phyloP scores from a whole-genome alignment of 2,329 filamentous ascomycete genomes.

The Cytospora leucostoma region DNA sequence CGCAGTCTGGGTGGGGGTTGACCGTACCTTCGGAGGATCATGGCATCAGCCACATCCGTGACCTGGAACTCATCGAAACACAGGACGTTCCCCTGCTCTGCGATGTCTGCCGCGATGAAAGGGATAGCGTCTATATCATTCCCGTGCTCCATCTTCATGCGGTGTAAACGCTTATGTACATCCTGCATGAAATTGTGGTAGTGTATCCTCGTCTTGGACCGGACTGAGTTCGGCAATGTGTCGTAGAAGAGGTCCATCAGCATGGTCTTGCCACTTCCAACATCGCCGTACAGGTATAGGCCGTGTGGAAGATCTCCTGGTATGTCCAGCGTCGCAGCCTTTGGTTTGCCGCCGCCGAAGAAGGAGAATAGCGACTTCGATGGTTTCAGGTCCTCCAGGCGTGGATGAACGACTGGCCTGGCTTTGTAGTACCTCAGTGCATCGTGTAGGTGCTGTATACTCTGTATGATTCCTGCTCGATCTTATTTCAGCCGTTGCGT shows the following conservation, averaged over 20 bases:
- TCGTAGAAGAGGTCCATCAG: constrained; percentile 98
- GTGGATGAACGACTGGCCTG: constrained; percentile 74
- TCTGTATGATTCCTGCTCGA: constrained; percentile 76
- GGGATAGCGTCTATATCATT: constrained; percentile 88
- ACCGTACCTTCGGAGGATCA: constrained; percentile 79
- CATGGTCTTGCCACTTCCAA: constrained; percentile 98
- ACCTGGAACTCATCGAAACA: constrained; percentile 99
- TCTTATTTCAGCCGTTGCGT: constrained; percentile 25
- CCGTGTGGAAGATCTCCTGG: constrained; percentile 79
- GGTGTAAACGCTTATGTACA: constrained; percentile 87
- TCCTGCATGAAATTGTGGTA: constrained; percentile 99
- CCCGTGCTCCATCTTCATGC: constrained; percentile 85
- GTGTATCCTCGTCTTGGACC: constrained; percentile 87
- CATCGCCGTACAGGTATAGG: constrained; percentile 93
- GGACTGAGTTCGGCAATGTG: constrained; percentile 78
- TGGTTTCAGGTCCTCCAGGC: constrained; percentile 67
- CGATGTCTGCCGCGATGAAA: constrained; percentile 93
- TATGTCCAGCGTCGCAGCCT: constrained; percentile 53
- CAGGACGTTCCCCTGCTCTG: constrained; percentile 78
- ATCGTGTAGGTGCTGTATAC: constrained; percentile 84
- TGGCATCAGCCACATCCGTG: constrained; percentile 96
- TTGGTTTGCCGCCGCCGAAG: constrained; percentile 57
- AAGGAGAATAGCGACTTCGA: constrained; percentile 60
- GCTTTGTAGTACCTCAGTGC: constrained; percentile 75
- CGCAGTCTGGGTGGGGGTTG: too few species aligned